A percentile compares a stretch with the other conserved stretches of the same genome.
These are phyloP conservation scores for Botrytis paeoniae DNA, from an alignment of 2,329 filamentous ascomycete species.

Conservation along the genomic window DNA sequence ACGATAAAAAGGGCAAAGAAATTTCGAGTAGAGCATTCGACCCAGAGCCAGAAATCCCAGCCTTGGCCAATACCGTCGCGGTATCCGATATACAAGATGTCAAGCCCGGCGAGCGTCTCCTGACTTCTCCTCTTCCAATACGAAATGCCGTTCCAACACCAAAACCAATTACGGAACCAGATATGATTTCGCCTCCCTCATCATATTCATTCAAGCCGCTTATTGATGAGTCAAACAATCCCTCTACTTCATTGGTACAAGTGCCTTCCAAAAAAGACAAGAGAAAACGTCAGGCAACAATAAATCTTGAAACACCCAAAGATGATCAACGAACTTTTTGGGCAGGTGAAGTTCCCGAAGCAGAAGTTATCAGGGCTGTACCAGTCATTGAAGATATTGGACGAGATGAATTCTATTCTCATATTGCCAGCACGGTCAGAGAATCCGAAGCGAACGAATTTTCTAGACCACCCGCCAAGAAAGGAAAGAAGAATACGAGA, in stretches of 20 bases:
- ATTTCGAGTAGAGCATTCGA: slow-evolving; percentile 23
- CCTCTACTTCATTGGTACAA: slow-evolving; percentile 20
- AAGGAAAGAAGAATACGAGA: slow-evolving; percentile 43
- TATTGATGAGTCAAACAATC: slow-evolving; percentile 13
- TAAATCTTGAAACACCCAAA: slow-evolving; percentile 21
- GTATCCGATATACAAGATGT: background rate
- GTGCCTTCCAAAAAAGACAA: slow-evolving; percentile 36
- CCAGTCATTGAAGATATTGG: slow-evolving; percentile 35
- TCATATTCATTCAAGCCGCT: background rate
- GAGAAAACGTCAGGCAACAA: slow-evolving; percentile 34
- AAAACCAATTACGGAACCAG: background rate
- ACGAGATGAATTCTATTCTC: slow-evolving; percentile 35
- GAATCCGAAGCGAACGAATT: slow-evolving; percentile 30
- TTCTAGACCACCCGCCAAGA: slow-evolving; percentile 36
- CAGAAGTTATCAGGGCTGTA: slow-evolving; percentile 30
- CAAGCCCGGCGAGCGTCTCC: slow-evolving; percentile 11
- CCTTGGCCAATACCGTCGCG: slow-evolving; percentile 2
- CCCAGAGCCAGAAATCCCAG: slow-evolving; percentile 16
- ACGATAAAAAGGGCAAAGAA: slow-evolving; percentile 21
- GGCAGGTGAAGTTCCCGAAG: slow-evolving; percentile 36
- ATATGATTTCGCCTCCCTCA: background rate
- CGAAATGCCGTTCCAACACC: background rate
- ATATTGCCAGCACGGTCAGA: slow-evolving; percentile 33
- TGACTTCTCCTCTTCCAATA: background rate
- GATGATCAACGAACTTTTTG: slow-evolving; percentile 30